Evolutionary conservation across 305 asterid species (phyloP), one percentile per base, ranked within the genome.

Genomic region (Fraxinus albicans): DNA sequence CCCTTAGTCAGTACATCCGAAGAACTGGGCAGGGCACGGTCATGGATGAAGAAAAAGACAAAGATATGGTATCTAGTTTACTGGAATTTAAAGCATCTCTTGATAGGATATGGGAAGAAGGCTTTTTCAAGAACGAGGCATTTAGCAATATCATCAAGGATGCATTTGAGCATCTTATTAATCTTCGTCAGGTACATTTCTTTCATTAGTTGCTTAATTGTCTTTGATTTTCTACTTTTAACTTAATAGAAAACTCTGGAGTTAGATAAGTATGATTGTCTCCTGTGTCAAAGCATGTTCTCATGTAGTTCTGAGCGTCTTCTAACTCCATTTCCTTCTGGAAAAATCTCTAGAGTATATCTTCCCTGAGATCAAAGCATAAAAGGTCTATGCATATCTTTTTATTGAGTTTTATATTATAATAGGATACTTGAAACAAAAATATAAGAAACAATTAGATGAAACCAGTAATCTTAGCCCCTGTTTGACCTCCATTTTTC

Each of bases 31-130:
- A 95, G 85, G 88, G 91, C 84, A 90, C 93, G 81, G 98, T 97
- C 82, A 86, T 91, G 93, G 99, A 97, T 87, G 99, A 97, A 82
- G 99, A 97, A 88, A 97, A 97, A 88, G 99, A 97, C 88, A 97
- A 90, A 89, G 99, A 97, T 82, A 95, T 97, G 98, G 99, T 97
- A 58, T 89, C 94, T 74, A 87, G 91, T 89, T 89, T 97, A 80
- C 86, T 97, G 89, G 99, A 97, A 67, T 91, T 95, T 84, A 97
- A 97, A 91, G 89, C 91, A 55, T 92, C 94, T 83, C 97, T 97
- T 83, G 99, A 95, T 88, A 91, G 89, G 80, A 94, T 93, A 86
- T 94, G 97, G 98, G 98, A 95, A 88, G 98, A 94, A 83, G 93
- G 99, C 86, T 94, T 95, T 83, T 88, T 77, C 76, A 95, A 90